Conservation (phyloP, 768 basidiomycete genomes). For the Rhodotorula taiwanensis region DNA sequence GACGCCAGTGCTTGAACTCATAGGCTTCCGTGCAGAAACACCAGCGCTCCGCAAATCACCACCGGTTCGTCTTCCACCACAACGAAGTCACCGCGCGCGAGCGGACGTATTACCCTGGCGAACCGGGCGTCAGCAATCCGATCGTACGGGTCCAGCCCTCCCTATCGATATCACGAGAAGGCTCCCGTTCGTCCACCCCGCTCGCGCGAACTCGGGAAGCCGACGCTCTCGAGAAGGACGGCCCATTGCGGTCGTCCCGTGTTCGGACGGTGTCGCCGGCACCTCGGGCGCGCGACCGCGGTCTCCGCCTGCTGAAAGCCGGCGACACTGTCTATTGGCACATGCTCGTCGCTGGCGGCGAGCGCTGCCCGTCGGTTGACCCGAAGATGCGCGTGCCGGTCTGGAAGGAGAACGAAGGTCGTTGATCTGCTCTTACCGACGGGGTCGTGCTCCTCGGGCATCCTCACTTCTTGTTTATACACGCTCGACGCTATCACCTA, state of each 20-base stretch:
- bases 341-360: constrained; percentile 32
- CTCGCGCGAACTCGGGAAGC: background rate
- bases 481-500: too few species aligned
- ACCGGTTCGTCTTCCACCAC: constrained; percentile 74
- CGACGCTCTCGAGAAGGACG: constrained; percentile 17
- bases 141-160: constrained; percentile 1
- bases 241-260: background rate
- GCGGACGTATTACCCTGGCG: constrained; percentile 25
- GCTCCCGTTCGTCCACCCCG: background rate
- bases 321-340: constrained; percentile 40
- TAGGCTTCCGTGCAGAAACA: constrained; percentile 44
- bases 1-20: too few species aligned
- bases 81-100: constrained; percentile 35
- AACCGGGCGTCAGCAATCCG: constrained; percentile 27
- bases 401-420: background rate
- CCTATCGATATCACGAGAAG: background rate
- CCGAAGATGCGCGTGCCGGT: constrained; percentile 15
- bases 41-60: constrained; percentile 65
- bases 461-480: too few species aligned
- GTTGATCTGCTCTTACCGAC: too few species aligned
- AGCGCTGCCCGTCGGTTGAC: constrained; percentile 27
- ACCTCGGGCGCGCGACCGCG: background rate
- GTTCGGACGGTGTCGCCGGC: background rate
- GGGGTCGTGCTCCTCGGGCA: too few species aligned
- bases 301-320: background rate